phyloP scores from a whole-genome alignment of 2,329 filamentous ascomycete genomes.

The Pseudocercospora fuligena region DNA sequence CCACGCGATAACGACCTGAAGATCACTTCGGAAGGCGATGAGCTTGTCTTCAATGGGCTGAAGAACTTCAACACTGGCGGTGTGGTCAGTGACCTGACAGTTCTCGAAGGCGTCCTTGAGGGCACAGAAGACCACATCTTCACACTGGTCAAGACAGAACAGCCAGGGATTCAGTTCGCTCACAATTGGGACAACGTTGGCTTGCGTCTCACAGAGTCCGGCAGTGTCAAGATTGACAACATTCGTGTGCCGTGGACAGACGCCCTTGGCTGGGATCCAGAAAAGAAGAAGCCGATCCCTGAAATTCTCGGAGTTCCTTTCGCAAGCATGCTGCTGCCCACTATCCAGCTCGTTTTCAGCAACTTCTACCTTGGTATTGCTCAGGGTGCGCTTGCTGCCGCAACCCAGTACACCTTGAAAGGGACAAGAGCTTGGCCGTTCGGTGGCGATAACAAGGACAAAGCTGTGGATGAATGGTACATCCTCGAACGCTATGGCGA shows the following conservation, averaged over 20 bases:
- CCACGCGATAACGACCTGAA: slow-evolving; percentile 66
- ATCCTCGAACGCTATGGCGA: slow-evolving; percentile 68
- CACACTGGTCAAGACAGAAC: slow-evolving; percentile 62
- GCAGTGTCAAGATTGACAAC: slow-evolving; percentile 64
- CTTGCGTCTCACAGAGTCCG: slow-evolving; percentile 67
- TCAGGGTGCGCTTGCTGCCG: slow-evolving; percentile 61
- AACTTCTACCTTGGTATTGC: slow-evolving; percentile 71
- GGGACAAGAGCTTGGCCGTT: slow-evolving; percentile 67
- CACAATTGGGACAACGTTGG: slow-evolving; percentile 71
- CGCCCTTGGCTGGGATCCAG: slow-evolving; percentile 64
- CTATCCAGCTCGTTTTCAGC: slow-evolving; percentile 68
- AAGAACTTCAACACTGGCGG: slow-evolving; percentile 73
- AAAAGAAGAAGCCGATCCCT: slow-evolving; percentile 57
- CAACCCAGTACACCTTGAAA: slow-evolving; percentile 61
- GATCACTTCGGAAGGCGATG: slow-evolving; percentile 60
- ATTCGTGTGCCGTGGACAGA: slow-evolving; percentile 63
- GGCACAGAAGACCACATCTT: slow-evolving; percentile 66
- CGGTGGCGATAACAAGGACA: slow-evolving; percentile 65
- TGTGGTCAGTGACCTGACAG: slow-evolving; percentile 68
- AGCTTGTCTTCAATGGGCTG: slow-evolving; percentile 63
- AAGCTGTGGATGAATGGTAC: slow-evolving; percentile 67
- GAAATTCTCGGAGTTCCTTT: slow-evolving; percentile 60
- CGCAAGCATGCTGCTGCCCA: slow-evolving; percentile 63
- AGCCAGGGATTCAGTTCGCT: slow-evolving; percentile 61
- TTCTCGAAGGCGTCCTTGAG: slow-evolving; percentile 66